These are phyloP conservation scores for Metschnikowia noctiluminum DNA, from an alignment of 805 yeast species.

Conservation along the genomic window DNA sequence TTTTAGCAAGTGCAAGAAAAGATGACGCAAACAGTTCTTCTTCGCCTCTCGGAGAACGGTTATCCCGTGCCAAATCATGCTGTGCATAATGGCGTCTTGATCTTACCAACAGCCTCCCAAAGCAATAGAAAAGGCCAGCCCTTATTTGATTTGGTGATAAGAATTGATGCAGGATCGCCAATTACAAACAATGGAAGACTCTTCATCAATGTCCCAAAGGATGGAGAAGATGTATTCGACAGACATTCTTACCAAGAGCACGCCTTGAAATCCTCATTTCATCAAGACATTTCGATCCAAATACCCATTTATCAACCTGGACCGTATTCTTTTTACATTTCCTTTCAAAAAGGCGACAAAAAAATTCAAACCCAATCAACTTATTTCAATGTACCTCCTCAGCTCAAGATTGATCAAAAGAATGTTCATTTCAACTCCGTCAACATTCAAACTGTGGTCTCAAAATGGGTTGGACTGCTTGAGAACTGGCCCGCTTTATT, in stretches of 20 bases:
- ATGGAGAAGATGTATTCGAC: conserved; percentile 41
- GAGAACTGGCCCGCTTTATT: conserved; percentile 68
- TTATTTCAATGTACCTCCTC: conserved; percentile 80
- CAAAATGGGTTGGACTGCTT: conserved; percentile 84
- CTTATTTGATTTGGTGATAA: conserved; percentile 52
- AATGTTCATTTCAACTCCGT: conserved; percentile 73
- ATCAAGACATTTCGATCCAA: conserved; percentile 57
- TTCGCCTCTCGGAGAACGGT: conserved; percentile 47
- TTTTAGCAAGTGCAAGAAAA: not conserved
- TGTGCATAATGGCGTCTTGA: conserved; percentile 46
- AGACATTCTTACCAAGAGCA: conserved; percentile 54
- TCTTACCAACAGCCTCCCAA: conserved; percentile 44
- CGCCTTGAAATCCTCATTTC: conserved; percentile 55
- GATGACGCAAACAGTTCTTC: conserved; percentile 33
- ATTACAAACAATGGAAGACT: conserved; percentile 69
- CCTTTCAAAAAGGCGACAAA: conserved; percentile 43
- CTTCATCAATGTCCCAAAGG: conserved; percentile 69
- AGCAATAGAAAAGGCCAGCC: conserved; percentile 35
- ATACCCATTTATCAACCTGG: conserved; percentile 72
- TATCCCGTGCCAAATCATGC: conserved; percentile 40
- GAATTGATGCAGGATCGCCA: conserved; percentile 71
- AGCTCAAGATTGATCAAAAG: conserved; percentile 51
- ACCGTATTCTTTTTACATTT: conserved; percentile 68
- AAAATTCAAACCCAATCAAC: conserved; percentile 50
- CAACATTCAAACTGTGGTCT: conserved; percentile 78